A percentile compares a stretch with the other conserved stretches of the same genome.
Conservation (phyloP, 1,284 basidiomycete species). For the Coniophora puteana region DNA sequence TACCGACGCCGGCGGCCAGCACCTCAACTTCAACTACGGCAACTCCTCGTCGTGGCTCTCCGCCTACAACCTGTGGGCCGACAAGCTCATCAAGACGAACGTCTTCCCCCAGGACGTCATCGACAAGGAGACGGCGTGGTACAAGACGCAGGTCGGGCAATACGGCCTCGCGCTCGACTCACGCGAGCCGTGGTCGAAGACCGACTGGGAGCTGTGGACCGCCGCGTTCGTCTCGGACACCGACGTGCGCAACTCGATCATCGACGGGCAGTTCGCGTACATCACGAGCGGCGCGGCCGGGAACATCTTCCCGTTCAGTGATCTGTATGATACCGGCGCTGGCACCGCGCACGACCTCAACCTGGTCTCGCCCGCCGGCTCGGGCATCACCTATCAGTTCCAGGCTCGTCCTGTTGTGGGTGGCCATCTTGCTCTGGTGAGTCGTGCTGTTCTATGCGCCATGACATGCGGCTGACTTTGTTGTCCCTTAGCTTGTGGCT, state of each 20-base stretch:
- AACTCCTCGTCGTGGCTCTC: no score
- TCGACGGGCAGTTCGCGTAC: constrained; percentile 45
- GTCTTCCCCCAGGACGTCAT: no score
- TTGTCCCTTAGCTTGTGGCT: no score
- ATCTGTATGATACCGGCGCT: constrained; percentile 68
- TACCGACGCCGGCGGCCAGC: constrained; percentile 36
- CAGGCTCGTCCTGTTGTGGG: no score
- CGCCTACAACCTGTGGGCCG: constrained; percentile 62
- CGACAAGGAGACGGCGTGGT: constrained; percentile 62
- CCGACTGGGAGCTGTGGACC: constrained; percentile 61
- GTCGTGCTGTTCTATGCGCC: no score
- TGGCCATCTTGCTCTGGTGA: no score
- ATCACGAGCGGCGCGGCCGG: constrained; percentile 49
- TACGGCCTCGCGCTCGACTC: constrained; percentile 65
- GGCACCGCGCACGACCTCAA: no score
- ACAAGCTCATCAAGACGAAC: constrained; percentile 55
- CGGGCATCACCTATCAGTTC: no score
- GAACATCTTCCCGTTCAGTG: constrained; percentile 47
- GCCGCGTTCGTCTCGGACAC: constrained; percentile 47
- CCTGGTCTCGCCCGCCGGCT: no score
- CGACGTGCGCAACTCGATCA: constrained; percentile 45
- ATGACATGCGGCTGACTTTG: no score
- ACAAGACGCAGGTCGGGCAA: constrained; percentile 48
- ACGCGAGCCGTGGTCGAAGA: constrained; percentile 33
- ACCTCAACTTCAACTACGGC: constrained; percentile 47